Evolutionary conservation across 768 basidiomycete species (phyloP).

Genomic region (Filobasidium floriforme): DNA sequence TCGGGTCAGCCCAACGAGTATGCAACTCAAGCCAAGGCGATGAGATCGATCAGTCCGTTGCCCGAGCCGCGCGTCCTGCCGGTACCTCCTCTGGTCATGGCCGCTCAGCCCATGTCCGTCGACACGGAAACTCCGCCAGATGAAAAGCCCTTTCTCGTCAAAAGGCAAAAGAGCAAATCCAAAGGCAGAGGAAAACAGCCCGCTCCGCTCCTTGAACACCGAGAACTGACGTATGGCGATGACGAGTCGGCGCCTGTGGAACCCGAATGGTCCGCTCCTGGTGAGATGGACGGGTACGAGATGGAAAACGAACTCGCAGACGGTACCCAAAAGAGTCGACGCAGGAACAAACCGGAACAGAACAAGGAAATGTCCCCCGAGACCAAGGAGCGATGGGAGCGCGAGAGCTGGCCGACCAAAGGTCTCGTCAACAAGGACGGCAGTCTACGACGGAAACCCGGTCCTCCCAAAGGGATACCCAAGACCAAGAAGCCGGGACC

Average conservation of each 20-base stretch:
- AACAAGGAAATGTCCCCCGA: slow-evolving; percentile 6
- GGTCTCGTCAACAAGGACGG: slow-evolving; percentile 39
- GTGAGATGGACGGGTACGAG: not conserved
- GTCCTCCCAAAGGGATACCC: slow-evolving; percentile 41
- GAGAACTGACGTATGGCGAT: too few species aligned
- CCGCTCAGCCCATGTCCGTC: too few species aligned
- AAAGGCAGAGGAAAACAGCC: too few species aligned
- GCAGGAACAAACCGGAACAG: not conserved
- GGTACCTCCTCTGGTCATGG: not conserved
- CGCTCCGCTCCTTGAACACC: too few species aligned
- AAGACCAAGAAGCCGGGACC: slow-evolving; percentile 21
- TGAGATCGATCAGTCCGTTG: not conserved
- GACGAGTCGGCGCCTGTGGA: too few species aligned
- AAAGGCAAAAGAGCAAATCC: too few species aligned
- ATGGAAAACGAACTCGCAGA: not conserved
- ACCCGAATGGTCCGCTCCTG: too few species aligned
- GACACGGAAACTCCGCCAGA: too few species aligned
- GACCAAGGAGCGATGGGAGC: slow-evolving; percentile 3
- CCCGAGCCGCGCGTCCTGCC: not conserved
- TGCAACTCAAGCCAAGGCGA: not conserved
- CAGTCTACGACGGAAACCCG: slow-evolving; percentile 39
- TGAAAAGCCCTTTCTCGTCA: too few species aligned
- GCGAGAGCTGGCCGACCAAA: slow-evolving; percentile 21
- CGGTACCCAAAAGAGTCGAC: not conserved
- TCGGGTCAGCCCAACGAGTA: not conserved